Conservation (phyloP, 352 stramenopile species). For the Pelagophyceae sp. region DNA sequence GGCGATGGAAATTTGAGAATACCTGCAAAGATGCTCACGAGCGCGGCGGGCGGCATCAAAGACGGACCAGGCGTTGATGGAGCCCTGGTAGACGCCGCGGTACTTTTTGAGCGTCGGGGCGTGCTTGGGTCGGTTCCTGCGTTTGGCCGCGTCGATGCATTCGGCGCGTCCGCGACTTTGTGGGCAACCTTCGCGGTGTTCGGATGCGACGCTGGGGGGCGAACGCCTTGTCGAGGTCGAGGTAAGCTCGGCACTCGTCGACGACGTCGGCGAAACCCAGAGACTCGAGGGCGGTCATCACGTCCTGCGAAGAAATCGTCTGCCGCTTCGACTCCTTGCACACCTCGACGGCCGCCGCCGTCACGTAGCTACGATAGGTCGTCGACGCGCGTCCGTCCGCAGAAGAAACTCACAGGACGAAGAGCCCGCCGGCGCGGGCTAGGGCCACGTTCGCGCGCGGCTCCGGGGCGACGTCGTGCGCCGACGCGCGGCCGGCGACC, state of each 20-base stretch:
- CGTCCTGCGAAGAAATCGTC: conserved; percentile 8
- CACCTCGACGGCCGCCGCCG: background rate
- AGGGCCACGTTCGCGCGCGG: background rate
- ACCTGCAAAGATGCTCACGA: no score
- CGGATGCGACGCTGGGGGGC: background rate
- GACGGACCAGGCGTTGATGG: conserved; percentile 21
- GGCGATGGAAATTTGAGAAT: conserved; percentile 15
- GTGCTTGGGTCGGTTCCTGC: conserved; percentile 5
- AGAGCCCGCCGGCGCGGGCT: background rate
- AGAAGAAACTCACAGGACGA: background rate
- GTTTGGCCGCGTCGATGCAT: background rate
- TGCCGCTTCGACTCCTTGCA: conserved; percentile 1
- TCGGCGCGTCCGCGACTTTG: background rate
- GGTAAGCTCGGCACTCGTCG: background rate
- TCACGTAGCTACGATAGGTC: background rate
- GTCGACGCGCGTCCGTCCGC: background rate
- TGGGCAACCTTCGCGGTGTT: background rate
- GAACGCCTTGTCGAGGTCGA: background rate
- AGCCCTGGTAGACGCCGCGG: conserved; percentile 15
- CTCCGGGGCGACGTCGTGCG: background rate
- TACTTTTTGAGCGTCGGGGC: conserved; percentile 14
- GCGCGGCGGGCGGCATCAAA: no score
- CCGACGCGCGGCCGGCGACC: background rate
- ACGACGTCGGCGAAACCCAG: background rate
- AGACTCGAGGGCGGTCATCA: background rate